Conservation (phyloP, 1,139 yeast species). For the Protomyces inouyei region DNA sequence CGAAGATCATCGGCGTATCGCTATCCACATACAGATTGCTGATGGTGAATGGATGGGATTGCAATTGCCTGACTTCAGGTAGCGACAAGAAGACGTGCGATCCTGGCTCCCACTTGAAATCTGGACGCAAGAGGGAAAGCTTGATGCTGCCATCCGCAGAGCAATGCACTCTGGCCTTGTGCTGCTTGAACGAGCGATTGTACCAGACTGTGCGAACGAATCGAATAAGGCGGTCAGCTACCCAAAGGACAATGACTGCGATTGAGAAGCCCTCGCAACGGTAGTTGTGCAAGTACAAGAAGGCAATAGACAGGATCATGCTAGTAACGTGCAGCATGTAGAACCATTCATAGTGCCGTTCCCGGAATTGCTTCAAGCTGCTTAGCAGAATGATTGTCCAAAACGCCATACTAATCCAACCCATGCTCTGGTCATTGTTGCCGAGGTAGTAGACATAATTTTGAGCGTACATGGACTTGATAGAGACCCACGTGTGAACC, state of each 20-base stretch:
- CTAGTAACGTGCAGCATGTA: not conserved
- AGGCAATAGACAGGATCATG: not conserved
- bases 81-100: slow-evolving; percentile 3
- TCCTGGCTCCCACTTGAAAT: slow-evolving; percentile 4
- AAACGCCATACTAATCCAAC: slow-evolving; percentile 1
- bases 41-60: slow-evolving; percentile 9
- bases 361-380: slow-evolving; percentile 1
- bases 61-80: slow-evolving; percentile 1
- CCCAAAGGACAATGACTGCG: slow-evolving; percentile 6
- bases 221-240: slow-evolving; percentile 1
- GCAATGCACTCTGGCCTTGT: slow-evolving; percentile 39
- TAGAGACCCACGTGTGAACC: slow-evolving; percentile 2
- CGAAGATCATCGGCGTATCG: not conserved
- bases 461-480: slow-evolving; percentile 6
- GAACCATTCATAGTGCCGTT: slow-evolving; percentile 3
- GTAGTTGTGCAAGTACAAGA: slow-evolving; percentile 4
- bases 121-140: not conserved
- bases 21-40: not conserved
- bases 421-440: slow-evolving; percentile 7
- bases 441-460: slow-evolving; percentile 3
- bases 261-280: not conserved
- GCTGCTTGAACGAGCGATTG: not conserved
- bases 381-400: not conserved
- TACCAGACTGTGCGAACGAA: not conserved
- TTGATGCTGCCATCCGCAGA: slow-evolving; percentile 6